Conservation (phyloP, 1,139 yeast species). For the Magnusiomyces magnusii region DNA sequence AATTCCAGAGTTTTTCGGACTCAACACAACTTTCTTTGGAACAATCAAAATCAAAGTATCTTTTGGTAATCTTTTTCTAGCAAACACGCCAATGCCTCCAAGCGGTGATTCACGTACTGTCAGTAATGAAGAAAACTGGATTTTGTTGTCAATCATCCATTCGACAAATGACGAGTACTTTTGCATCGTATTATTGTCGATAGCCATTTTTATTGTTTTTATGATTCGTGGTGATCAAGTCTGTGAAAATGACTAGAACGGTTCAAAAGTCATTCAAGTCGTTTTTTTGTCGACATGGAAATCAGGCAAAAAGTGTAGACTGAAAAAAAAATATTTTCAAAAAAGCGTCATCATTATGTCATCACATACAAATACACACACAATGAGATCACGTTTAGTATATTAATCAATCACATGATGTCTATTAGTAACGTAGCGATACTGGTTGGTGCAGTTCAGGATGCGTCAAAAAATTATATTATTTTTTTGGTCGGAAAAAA, state of each 20-base stretch:
- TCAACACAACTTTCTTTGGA: slow-evolving; percentile 30
- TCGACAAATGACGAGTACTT: slow-evolving; percentile 20
- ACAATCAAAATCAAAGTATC: slow-evolving; percentile 29
- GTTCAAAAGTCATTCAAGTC: too few relatives aligned
- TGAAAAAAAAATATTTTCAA: neutral
- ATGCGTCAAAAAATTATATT: too few relatives aligned
- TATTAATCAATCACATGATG: neutral
- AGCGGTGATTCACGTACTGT: slow-evolving; percentile 42
- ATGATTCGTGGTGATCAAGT: too few relatives aligned
- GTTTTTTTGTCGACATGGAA: too few relatives aligned
- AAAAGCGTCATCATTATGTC: neutral
- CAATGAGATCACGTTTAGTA: neutral
- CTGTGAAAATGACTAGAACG: too few relatives aligned
- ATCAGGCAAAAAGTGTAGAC: neutral
- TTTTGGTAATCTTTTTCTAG: slow-evolving; percentile 36
- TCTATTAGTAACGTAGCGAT: neutral
- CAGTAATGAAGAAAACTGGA: slow-evolving; percentile 30
- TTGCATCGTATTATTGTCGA: slow-evolving; percentile 3
- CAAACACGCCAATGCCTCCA: slow-evolving; percentile 76
- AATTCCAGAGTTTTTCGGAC: slow-evolving; percentile 43
- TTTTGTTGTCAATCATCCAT: slow-evolving; percentile 29
- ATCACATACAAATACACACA: neutral
- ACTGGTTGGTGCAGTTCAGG: neutral
- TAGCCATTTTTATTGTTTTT: too few relatives aligned
- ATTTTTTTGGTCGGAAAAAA: too few relatives aligned